Evolutionary conservation across 495 filamentous ascomycete genomes (phyloP).

Genomic region (Hypoxylon cercidicola): DNA sequence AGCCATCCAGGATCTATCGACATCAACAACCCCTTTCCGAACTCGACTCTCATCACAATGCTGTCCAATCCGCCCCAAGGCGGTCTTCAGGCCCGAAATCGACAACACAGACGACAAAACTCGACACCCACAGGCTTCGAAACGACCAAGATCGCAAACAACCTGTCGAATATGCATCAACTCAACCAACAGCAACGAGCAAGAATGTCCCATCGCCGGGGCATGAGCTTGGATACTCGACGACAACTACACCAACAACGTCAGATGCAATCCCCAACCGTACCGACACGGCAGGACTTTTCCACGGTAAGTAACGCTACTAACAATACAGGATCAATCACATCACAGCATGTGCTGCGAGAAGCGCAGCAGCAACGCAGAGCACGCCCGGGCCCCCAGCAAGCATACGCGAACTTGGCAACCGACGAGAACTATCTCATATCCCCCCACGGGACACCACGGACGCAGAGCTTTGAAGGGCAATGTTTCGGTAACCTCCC

Average conservation of each 20-base stretch:
- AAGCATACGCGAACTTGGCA: slow-evolving; percentile 51
- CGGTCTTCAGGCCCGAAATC: slow-evolving; percentile 73
- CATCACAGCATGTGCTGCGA: slow-evolving; percentile 71
- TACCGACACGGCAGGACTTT: slow-evolving; percentile 61
- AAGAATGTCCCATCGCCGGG: slow-evolving; percentile 72
- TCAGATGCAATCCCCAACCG: slow-evolving; percentile 53
- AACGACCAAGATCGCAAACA: slow-evolving; percentile 68
- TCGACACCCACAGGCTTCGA: slow-evolving; percentile 84
- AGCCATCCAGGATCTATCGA: slow-evolving; percentile 56
- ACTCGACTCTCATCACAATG: slow-evolving; percentile 75
- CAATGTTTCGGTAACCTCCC: slow-evolving; percentile 46
- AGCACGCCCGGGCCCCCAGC: slow-evolving; percentile 68
- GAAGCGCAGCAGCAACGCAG: slow-evolving; percentile 79
- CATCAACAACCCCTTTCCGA: slow-evolving; percentile 60
- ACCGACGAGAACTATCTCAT: slow-evolving; percentile 54
- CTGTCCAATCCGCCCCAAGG: slow-evolving; percentile 72
- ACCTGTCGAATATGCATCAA: slow-evolving; percentile 66
- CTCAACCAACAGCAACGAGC: slow-evolving; percentile 53
- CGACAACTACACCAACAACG: slow-evolving; percentile 48
- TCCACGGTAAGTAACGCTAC: slow-evolving; percentile 66
- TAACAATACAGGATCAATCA: slow-evolving; percentile 67
- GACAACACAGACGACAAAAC: slow-evolving; percentile 86
- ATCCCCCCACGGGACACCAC: slow-evolving; percentile 60
- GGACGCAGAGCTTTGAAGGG: slow-evolving; percentile 54
- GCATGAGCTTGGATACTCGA: slow-evolving; percentile 81